Evolutionary conservation across 306 rosid genomes (phyloP).

Genomic region (Castanospermum australe): DNA sequence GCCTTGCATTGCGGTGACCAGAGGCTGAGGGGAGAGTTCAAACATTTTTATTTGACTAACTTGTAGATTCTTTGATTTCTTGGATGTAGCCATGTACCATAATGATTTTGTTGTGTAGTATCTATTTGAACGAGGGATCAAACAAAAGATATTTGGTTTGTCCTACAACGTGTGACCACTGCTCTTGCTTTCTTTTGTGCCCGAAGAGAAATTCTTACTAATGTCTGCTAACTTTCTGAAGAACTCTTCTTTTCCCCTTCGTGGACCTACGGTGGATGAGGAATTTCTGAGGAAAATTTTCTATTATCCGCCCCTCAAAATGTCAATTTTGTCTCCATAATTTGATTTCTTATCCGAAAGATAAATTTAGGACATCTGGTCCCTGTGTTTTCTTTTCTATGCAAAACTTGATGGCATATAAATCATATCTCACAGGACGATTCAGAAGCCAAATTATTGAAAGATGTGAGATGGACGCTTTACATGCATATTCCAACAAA

Average conservation of each 20-base stretch:
- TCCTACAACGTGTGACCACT: neutral
- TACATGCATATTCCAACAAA: neutral
- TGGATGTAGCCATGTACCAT: neutral
- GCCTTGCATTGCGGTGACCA: slow-evolving; percentile 36
- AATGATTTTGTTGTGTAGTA: neutral
- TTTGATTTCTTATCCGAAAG: too few species aligned
- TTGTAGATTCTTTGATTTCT: neutral
- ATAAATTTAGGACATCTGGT: neutral
- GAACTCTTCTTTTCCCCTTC: neutral
- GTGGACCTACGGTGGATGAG: neutral
- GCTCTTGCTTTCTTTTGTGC: too few species aligned
- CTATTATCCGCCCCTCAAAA: neutral
- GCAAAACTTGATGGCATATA: neutral
- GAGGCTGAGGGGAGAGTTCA: neutral
- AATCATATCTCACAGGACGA: neutral
- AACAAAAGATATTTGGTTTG: slow-evolving; percentile 6
- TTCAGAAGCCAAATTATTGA: neutral
- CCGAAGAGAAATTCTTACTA: neutral
- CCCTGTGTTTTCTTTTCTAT: neutral
- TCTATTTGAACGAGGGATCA: neutral
- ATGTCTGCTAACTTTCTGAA: neutral
- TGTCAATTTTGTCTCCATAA: neutral
- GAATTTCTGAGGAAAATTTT: neutral
- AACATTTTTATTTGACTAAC: neutral
- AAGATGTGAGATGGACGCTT: neutral